Evolutionary conservation across 2,329 filamentous ascomycete species (phyloP), one percentile per base, ranked within the genome.

Genomic region (Nigrospora oryzae): DNA sequence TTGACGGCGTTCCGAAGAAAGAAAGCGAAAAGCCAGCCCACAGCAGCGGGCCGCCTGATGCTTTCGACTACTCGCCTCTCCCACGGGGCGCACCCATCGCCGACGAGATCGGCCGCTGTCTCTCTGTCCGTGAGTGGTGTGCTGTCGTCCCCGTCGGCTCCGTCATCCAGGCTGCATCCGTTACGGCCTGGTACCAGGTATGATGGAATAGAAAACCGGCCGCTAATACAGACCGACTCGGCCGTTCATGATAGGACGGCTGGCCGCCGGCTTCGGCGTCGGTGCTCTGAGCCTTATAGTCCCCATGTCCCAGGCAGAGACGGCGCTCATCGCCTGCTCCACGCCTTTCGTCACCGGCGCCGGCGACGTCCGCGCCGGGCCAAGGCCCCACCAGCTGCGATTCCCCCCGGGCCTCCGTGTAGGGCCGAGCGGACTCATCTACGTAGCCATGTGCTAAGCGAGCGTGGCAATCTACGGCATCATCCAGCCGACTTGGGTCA

Each of bases 231-330:
- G 7, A 28, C 23, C 10, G 23, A 10, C 2, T 7, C 23, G 5
- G 8, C 8, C 5, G 23, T 28, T 85, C 46, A 81, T 81, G 51
- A 66, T 82, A 38, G 83, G 83, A 13, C 70, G 84, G 44, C 75
- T 79, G 53, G 70, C 84, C 14, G 77, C 80, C 13, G 84, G 83
- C 42, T 66, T 86, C 2, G 82, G 82, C 13, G 81, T 88, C 36
- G 84, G 84, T 44, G 77, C 75, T 0, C 62, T 86, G 2, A 81
- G 75, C 11, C 74, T 84, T 5, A 63, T 81, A 12, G 80, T 83
- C 0, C 81, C 81, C n/a, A 82, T 87, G 78, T 87, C 85, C 57
- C 81, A 86, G 55, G 77, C 77, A n/a, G 84, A 88, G 62, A 83
- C 75, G 6, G 77, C 79, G 0, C 70, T 86, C 51, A 74, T 82